Evolutionary conservation across 2,329 filamentous ascomycete genomes (phyloP).

Genomic region (Aureobasidium vineae): DNA sequence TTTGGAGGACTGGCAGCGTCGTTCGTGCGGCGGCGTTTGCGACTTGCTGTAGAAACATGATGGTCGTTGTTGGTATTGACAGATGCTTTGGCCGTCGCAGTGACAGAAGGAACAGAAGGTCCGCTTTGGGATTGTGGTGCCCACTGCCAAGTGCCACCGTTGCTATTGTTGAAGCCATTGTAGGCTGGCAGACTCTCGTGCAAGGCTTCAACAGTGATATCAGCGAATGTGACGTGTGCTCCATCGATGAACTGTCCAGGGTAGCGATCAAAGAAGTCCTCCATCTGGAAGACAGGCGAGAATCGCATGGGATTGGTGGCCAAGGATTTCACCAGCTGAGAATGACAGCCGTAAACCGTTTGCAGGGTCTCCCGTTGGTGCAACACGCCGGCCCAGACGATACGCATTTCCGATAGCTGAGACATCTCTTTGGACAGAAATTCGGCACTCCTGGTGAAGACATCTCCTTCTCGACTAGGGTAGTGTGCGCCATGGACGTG

Average conservation of each 20-base stretch:
- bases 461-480: constrained; percentile 59
- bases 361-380: constrained; percentile 78
- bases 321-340: constrained; percentile 72
- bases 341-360: constrained; percentile 73
- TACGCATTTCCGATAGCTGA: constrained; percentile 70
- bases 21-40: constrained; percentile 25
- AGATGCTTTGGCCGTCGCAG: neutral
- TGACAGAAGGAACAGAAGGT: neutral
- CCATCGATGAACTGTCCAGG: constrained; percentile 69
- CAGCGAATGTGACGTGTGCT: constrained; percentile 68
- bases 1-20: constrained; percentile 17
- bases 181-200: constrained; percentile 37
- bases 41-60: neutral
- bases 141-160: constrained; percentile 23
- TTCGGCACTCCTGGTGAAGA: constrained; percentile 64
- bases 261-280: constrained; percentile 86
- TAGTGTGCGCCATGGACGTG: constrained; percentile 86
- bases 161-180: constrained; percentile 21
- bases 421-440: constrained; percentile 77
- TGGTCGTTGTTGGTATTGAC: neutral
- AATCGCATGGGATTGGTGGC: constrained; percentile 68
- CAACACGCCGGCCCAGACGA: constrained; percentile 73
- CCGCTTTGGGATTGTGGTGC: neutral
- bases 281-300: constrained; percentile 75
- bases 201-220: constrained; percentile 61